phyloP scores from a whole-genome alignment of 2,329 filamentous ascomycete genomes.

The Aureobasidium sp. region DNA sequence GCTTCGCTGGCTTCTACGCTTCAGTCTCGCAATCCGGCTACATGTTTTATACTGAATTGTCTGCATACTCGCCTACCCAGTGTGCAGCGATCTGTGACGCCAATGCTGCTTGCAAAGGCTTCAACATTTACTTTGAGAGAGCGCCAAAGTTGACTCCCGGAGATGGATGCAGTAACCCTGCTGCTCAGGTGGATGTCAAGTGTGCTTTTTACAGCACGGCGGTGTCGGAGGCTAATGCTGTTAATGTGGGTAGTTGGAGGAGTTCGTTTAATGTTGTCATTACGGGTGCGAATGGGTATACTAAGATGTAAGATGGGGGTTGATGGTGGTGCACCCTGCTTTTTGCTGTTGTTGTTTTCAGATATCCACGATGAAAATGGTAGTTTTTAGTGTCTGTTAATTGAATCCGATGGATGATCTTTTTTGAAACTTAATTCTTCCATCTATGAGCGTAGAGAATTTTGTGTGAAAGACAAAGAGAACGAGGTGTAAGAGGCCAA shows the following conservation, averaged over 20 bases:
- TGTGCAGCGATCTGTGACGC: constrained; percentile 30
- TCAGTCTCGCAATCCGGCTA: constrained; percentile 12
- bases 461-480: too few species aligned
- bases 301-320: constrained; percentile 17
- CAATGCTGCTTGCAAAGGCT: constrained; percentile 27
- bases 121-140: constrained; percentile 32
- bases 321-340: too few species aligned
- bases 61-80: constrained; percentile 25
- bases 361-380: too few species aligned
- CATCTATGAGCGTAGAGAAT: too few species aligned
- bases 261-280: constrained; percentile 26
- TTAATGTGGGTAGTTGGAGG: constrained; percentile 24
- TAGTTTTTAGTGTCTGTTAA: too few species aligned
- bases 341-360: too few species aligned
- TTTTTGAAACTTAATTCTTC: too few species aligned
- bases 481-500: too few species aligned
- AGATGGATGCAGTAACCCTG: constrained; percentile 29
- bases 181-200: constrained; percentile 34
- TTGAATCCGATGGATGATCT: too few species aligned
- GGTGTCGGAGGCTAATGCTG: constrained; percentile 25
- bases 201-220: constrained; percentile 33
- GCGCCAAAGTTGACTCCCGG: constrained; percentile 27
- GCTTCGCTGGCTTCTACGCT: constrained; percentile 20
- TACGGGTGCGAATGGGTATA: constrained; percentile 24
- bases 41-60: constrained; percentile 26